Evolutionary conservation across 2,329 filamentous ascomycete species (phyloP), one percentile per base, ranked within the genome.

Genomic region (Cadophora sp.): DNA sequence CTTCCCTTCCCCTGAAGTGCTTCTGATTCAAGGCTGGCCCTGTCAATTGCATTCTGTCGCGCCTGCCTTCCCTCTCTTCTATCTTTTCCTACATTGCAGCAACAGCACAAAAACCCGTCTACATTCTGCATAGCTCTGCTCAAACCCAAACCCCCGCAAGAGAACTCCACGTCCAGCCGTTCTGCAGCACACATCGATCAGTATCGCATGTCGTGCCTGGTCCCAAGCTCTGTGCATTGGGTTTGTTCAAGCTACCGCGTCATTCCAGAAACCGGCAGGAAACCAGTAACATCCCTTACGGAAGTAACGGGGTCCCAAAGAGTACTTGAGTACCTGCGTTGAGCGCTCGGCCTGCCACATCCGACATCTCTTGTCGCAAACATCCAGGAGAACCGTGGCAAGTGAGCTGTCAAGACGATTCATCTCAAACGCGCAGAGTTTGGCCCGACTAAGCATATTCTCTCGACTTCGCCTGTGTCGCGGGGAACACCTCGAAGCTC

Each of bases 351-450:
- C 60, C 68, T 24, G 24, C 40, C 60, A 68, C 56, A 68, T 70
- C 73, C 62, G 65, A 71, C 71, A 63, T 37, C 34, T 71, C 65
- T 46, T 67, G 71, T 74, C 68, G 66, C 73, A 69, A 71, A 69
- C 66, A 63, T 19, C 37, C 66, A 59, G 59, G 55, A 40, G 64
- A 55, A 43, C 69, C 62, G 64, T 64, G 59, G 67, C 59, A 69
- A 2, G 62, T 37, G 11, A 55, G 48, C 64, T 62, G 70, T 68
- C 68, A 63, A 65, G 65, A 62, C 69, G 51, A 68, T 64, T 40
- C n/a, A 64, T 68, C 69, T 71, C 63, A 74, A 71, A 74, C 73
- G 40, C 40, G 26, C 31, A 50, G 56, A 60, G 71, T 73, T 72
- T 74, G 56, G 65, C 31, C 37, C 51, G n/a, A 64, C 56, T 65